These are phyloP conservation scores for Cladophialophora bantiana DNA, from an alignment of 2,329 filamentous ascomycete species.

Conservation along the genomic window DNA sequence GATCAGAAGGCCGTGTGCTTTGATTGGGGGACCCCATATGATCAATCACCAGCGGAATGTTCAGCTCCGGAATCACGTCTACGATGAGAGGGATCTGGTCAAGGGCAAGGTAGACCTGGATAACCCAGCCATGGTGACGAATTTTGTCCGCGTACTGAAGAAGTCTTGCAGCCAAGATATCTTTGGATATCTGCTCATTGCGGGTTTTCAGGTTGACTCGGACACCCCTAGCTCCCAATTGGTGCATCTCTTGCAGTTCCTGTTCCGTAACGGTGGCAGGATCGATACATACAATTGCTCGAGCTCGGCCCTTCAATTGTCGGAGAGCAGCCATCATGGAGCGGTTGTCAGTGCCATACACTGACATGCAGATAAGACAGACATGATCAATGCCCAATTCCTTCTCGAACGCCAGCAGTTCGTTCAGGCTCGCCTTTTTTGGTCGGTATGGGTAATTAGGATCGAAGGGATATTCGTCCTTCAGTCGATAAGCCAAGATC, in stretches of 20 bases:
- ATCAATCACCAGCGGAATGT: constrained; percentile 1
- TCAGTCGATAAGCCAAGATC: neutral
- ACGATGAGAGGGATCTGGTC: constrained; percentile 1
- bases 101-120: neutral
- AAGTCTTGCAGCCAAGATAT: neutral
- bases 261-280: neutral
- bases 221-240: neutral
- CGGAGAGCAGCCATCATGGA: constrained; percentile 1
- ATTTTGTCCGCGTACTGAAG: neutral
- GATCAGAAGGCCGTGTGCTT: neutral
- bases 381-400: neutral
- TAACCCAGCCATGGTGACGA: neutral
- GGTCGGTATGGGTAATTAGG: constrained; percentile 3
- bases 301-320: neutral
- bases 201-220: constrained; percentile 5
- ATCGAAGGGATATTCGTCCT: neutral
- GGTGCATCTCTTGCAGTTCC: constrained; percentile 4
- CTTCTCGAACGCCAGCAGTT: constrained; percentile 1
- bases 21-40: constrained; percentile 1
- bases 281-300: neutral
- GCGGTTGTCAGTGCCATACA: neutral
- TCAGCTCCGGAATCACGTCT: neutral
- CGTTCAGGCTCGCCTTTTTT: neutral
- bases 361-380: constrained; percentile 1
- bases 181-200: neutral